These are phyloP conservation scores for Lentinula sp. DNA, from an alignment of 768 basidiomycete genomes.

Conservation along the genomic window DNA sequence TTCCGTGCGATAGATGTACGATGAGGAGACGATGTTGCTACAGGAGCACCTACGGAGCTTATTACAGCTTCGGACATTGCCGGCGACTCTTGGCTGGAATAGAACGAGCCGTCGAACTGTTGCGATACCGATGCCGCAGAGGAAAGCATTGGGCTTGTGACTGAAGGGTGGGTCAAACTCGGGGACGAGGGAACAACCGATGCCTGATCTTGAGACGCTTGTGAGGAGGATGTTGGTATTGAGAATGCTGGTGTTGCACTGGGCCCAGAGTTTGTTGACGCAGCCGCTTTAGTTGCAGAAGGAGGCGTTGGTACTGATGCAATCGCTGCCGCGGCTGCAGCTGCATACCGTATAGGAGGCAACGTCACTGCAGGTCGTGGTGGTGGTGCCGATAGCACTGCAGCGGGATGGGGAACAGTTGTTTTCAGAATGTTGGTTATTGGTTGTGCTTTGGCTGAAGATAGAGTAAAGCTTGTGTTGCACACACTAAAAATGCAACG, in stretches of 20 bases:
- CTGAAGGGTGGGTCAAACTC: conserved; percentile 79
- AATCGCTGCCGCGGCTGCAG: conserved; percentile 48
- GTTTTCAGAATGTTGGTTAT: conserved; percentile 72
- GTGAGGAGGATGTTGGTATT: conserved; percentile 29
- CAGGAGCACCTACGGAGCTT: conserved; percentile 36
- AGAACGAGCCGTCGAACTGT: conserved; percentile 63
- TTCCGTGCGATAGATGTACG: conserved; percentile 34
- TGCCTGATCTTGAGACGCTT: conserved; percentile 32
- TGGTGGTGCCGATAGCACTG: conserved; percentile 23
- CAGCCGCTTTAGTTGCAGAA: conserved; percentile 13
- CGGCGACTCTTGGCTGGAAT: conserved; percentile 66
- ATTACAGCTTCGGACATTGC: conserved; percentile 61
- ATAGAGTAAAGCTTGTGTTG: conserved; percentile 6
- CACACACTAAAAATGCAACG: conserved; percentile 12
- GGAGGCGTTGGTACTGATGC: conserved; percentile 22
- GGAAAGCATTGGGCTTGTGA: conserved; percentile 77
- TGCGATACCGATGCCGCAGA: conserved; percentile 66
- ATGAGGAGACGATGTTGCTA: conserved; percentile 58
- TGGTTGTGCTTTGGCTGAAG: conserved; percentile 68
- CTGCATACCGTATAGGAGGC: conserved; percentile 66
- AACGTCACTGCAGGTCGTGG: conserved; percentile 36
- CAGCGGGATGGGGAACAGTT: conserved; percentile 42
- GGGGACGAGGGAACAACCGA: conserved; percentile 59
- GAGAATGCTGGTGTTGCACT: conserved; percentile 32
- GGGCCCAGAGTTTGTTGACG: conserved; percentile 21